Evolutionary conservation across 805 yeast species (phyloP).

Genomic region (Candida hispaniensis): DNA sequence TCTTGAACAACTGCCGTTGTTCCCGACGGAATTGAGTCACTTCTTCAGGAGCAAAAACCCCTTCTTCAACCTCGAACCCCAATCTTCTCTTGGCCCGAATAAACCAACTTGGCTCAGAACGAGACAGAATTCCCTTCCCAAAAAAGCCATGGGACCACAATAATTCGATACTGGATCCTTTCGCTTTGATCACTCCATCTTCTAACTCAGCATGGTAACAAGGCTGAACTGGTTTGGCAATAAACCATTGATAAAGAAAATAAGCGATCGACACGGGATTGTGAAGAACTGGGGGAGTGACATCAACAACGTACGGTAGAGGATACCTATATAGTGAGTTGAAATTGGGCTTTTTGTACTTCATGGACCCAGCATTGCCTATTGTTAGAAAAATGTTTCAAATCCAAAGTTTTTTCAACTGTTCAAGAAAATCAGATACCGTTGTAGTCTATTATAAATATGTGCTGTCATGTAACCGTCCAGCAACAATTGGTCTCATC

Average conservation of each 20-base stretch:
- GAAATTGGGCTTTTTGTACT: slow-evolving; percentile 8
- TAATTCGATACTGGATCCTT: slow-evolving; percentile 32
- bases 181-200: slow-evolving; percentile 29
- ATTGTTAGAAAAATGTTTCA: slow-evolving; percentile 16
- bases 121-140: slow-evolving; percentile 81
- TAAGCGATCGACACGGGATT: slow-evolving; percentile 58
- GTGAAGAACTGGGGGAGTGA: slow-evolving; percentile 34
- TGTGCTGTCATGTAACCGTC: no score
- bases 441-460: slow-evolving; percentile 97
- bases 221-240: slow-evolving; percentile 18
- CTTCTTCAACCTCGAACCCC: slow-evolving; percentile 34
- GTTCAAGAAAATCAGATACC: slow-evolving; percentile 71
- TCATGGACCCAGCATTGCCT: not conserved
- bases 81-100: slow-evolving; percentile 52
- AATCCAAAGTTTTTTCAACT: no score
- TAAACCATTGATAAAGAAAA: slow-evolving; percentile 30
- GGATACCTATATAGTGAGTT: slow-evolving; percentile 11
- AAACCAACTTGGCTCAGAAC: slow-evolving; percentile 90
- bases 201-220: slow-evolving; percentile 20
- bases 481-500: no score
- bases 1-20: slow-evolving; percentile 63
- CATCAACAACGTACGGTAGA: slow-evolving; percentile 13
- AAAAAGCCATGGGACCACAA: slow-evolving; percentile 85
- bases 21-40: slow-evolving; percentile 61
- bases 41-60: slow-evolving; percentile 52